A percentile compares a stretch with the other conserved stretches of the same genome.
Evolutionary conservation across 768 basidiomycete genomes (phyloP).

Genomic region (Agaricus blazei): DNA sequence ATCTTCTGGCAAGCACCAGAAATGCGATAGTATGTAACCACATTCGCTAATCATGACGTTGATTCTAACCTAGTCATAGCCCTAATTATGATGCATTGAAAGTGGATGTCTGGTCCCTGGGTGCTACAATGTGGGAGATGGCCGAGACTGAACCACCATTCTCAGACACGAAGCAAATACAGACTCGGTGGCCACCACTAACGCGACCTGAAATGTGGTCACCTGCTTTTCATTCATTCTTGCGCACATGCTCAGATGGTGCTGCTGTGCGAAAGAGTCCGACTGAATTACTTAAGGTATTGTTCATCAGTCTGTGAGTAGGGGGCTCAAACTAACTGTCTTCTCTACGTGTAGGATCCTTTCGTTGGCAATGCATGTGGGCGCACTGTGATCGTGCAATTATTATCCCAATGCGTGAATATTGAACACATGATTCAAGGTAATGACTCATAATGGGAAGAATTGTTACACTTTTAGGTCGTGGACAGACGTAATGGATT

Average conservation of each 20-base stretch:
- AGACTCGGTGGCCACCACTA: slow-evolving; percentile 62
- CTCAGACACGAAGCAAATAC: slow-evolving; percentile 48
- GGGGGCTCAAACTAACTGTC: not conserved
- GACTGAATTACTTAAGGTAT: slow-evolving; percentile 52
- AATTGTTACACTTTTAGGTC: not conserved
- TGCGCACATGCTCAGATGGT: slow-evolving; percentile 61
- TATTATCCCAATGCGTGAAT: slow-evolving; percentile 61
- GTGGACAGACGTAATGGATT: not conserved
- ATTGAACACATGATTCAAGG: slow-evolving; percentile 48
- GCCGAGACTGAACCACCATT: slow-evolving; percentile 75
- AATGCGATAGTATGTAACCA: slow-evolving; percentile 53
- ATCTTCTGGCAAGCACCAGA: slow-evolving; percentile 86
- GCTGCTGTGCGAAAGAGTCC: slow-evolving; percentile 51
- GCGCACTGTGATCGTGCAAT: slow-evolving; percentile 58
- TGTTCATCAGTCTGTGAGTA: slow-evolving; percentile 14
- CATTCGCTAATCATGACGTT: not conserved
- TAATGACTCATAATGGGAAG: slow-evolving; percentile 8
- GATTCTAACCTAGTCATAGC: slow-evolving; percentile 23
- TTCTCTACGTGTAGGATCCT: slow-evolving; percentile 35
- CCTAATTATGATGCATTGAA: slow-evolving; percentile 70
- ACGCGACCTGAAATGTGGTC: slow-evolving; percentile 56
- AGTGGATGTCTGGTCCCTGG: slow-evolving; percentile 78
- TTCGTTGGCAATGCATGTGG: slow-evolving; percentile 69
- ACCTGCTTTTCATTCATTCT: slow-evolving; percentile 68
- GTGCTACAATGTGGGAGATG: slow-evolving; percentile 82